These are phyloP conservation scores for Penicillium sp. DNA, from an alignment of 2,329 filamentous ascomycete genomes.

Conservation along the genomic window DNA sequence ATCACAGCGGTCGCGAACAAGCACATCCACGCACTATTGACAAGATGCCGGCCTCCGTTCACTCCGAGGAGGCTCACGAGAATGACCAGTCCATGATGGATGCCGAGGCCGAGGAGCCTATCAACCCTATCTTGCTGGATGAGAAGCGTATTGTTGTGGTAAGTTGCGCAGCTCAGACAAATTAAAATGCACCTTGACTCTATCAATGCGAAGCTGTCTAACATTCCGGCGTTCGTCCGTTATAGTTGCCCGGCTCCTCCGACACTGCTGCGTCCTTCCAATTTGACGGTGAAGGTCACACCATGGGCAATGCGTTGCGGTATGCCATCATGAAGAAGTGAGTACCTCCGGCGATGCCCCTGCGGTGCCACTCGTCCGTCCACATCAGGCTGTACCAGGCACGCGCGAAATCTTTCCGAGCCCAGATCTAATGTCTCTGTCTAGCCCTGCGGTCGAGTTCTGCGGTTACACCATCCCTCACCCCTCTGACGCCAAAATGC, in stretches of 20 bases:
- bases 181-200: background rate
- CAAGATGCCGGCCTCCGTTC: conserved; percentile 36
- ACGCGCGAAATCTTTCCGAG: background rate
- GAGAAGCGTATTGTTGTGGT: conserved; percentile 60
- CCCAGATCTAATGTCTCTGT: background rate
- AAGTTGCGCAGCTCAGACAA: conserved; percentile 16
- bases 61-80: conserved; percentile 29
- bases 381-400: background rate
- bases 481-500: conserved; percentile 94
- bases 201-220: background rate
- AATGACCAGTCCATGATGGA: conserved; percentile 40
- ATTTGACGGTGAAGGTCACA: conserved; percentile 90
- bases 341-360: conserved; percentile 22
- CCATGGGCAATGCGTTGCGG: conserved; percentile 84
- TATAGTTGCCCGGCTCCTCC: conserved; percentile 71
- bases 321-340: conserved; percentile 99
- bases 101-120: conserved; percentile 20
- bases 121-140: conserved; percentile 21
- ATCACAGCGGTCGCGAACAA: background rate
- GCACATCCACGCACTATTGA: background rate
- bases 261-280: conserved; percentile 92
- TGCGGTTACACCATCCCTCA: conserved; percentile 98
- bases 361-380: too few species aligned
- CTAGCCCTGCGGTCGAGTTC: conserved; percentile 90
- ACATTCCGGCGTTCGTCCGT: background rate